These are phyloP conservation scores for Camptophora hylomeconis DNA, from an alignment of 2,329 filamentous ascomycete species.

Conservation along the genomic window DNA sequence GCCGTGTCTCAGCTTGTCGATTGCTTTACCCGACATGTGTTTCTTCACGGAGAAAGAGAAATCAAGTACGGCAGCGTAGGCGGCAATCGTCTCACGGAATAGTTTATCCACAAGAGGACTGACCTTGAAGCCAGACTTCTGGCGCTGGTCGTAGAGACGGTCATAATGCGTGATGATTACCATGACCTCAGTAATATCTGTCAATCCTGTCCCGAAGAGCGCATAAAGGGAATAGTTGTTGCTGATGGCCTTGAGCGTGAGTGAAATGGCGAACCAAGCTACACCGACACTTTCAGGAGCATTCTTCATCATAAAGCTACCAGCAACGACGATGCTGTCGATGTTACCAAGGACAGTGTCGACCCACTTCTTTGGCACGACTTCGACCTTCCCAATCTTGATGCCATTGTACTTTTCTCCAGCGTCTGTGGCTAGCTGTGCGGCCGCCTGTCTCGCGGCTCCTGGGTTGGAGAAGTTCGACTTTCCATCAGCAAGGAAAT, in stretches of 20 bases:
- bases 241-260: slow-evolving; percentile 4
- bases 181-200: slow-evolving; percentile 9
- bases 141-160: slow-evolving; percentile 3
- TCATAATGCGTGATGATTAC: slow-evolving; percentile 6
- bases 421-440: too few species aligned
- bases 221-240: slow-evolving; percentile 8
- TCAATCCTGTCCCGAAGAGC: slow-evolving; percentile 3
- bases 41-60: slow-evolving; percentile 4
- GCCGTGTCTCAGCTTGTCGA: slow-evolving; percentile 2
- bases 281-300: slow-evolving; percentile 8
- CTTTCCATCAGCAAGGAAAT: too few species aligned
- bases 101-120: slow-evolving; percentile 5
- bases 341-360: slow-evolving; percentile 7
- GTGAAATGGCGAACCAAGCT: slow-evolving; percentile 6
- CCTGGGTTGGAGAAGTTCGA: too few species aligned
- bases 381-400: slow-evolving; percentile 6
- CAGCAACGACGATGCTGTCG: slow-evolving; percentile 5
- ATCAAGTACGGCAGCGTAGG: slow-evolving; percentile 5
- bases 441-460: too few species aligned
- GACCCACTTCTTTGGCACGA: slow-evolving; percentile 6
- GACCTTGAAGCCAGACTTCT: too few species aligned
- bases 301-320: slow-evolving; percentile 6
- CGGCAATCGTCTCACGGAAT: slow-evolving; percentile 5
- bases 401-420: slow-evolving; percentile 6
- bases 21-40: slow-evolving; percentile 1